phyloP scores from a whole-genome alignment of 768 basidiomycete species.

The Boletus edulis region DNA sequence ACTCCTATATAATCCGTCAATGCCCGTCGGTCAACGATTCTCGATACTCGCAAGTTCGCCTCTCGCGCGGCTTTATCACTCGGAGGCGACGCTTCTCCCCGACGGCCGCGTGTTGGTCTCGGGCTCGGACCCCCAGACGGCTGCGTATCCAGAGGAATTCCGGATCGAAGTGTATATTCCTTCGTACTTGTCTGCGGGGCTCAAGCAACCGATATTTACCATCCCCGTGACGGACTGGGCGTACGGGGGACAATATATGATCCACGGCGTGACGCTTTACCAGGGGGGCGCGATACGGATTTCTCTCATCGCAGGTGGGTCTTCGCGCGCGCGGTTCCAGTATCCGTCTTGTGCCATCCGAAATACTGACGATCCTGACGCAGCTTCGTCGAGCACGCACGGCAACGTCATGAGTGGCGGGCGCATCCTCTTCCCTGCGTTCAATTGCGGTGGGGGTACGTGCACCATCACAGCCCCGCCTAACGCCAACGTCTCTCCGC shows the following conservation, averaged over 20 bases:
- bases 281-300: constrained; percentile 49
- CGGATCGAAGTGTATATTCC: constrained; percentile 82
- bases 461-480: constrained; percentile 81
- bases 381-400: constrained; percentile 73
- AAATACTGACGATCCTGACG: neutral
- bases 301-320: constrained; percentile 64
- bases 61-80: constrained; percentile 76
- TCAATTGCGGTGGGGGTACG: constrained; percentile 62
- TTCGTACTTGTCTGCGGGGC: constrained; percentile 71
- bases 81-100: constrained; percentile 69
- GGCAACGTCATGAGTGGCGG: constrained; percentile 72
- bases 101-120: constrained; percentile 76
- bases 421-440: constrained; percentile 69
- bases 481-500: constrained; percentile 64
- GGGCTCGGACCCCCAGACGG: constrained; percentile 69
- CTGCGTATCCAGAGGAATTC: constrained; percentile 70
- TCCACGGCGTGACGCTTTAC: constrained; percentile 40
- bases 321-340: no score
- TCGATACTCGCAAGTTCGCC: constrained; percentile 67
- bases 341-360: no score
- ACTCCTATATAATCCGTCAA: constrained; percentile 65
- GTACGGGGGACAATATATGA: constrained; percentile 51
- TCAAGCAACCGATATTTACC: constrained; percentile 59
- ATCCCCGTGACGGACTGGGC: constrained; percentile 61
- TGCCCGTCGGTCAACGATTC: constrained; percentile 58